phyloP scores from a whole-genome alignment of 2,329 filamentous ascomycete species.

The Teratosphaeria destructans region DNA sequence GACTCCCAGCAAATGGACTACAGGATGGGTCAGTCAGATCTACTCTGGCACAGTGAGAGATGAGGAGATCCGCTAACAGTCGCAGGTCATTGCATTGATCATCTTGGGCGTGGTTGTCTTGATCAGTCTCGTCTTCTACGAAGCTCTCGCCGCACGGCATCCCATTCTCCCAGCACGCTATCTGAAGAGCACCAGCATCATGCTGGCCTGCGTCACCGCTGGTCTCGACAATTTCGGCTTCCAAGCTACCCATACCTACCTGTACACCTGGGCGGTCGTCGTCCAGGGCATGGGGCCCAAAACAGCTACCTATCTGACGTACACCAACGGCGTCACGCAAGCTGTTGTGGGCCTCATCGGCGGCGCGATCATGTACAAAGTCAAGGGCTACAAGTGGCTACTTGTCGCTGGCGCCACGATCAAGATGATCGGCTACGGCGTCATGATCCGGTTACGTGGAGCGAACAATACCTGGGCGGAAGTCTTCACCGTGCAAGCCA shows the following conservation, averaged over 20 bases:
- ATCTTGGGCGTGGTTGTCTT: constrained; percentile 34
- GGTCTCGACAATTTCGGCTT: constrained; percentile 37
- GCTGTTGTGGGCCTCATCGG: constrained; percentile 23
- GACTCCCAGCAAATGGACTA: constrained; percentile 32
- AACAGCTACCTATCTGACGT: constrained; percentile 33
- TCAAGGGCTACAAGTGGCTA: constrained; percentile 39
- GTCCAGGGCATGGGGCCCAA: constrained; percentile 32
- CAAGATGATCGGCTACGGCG: constrained; percentile 39
- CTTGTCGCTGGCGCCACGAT: constrained; percentile 31
- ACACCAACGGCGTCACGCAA: constrained; percentile 31
- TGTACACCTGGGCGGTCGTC: constrained; percentile 39
- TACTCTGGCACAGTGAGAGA: neutral
- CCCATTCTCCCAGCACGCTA: constrained; percentile 39
- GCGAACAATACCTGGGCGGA: constrained; percentile 34
- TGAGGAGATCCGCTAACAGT: neutral
- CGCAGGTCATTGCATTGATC: constrained; percentile 29
- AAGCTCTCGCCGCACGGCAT: constrained; percentile 33
- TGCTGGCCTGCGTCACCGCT: constrained; percentile 31
- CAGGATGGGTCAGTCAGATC: constrained; percentile 30
- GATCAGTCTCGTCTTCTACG: constrained; percentile 38
- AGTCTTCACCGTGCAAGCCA: constrained; percentile 38
- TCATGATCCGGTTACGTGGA: constrained; percentile 41
- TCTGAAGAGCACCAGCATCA: constrained; percentile 35
- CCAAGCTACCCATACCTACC: constrained; percentile 37
- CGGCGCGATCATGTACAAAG: constrained; percentile 35